Evolutionary conservation across 306 rosid genomes (phyloP), one percentile per base, ranked within the genome.

Genomic region (Calophaca sinica): DNA sequence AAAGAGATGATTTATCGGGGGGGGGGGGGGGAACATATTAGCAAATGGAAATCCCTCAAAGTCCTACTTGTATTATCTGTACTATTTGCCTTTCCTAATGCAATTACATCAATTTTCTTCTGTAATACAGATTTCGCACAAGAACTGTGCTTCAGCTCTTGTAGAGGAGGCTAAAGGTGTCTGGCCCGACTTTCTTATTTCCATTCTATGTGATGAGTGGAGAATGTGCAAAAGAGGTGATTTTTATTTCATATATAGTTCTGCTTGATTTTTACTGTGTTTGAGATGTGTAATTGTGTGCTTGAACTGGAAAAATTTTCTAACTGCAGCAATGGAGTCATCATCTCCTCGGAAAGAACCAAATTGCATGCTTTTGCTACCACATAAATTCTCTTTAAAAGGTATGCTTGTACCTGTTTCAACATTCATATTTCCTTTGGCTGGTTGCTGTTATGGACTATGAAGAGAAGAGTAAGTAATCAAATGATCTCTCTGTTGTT

Each of bases 141-240:
- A 87, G 83, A 86, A 73, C 69, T 75, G 88, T 81, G 79, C 88
- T 55, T 68, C 81, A 82, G 78, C 84, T 80, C 87, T 94, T 82
- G 72, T 80, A 46, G 77, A 82, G 82, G 97, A 94, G 85, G 81
- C 79, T 80, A 91, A 78, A 75, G 97, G 97, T 75, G 61, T 81
- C 71, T 94, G 98, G 98, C 32, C 88, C 2, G 98, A 94, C 89
- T 80, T 88, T 72, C 89, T 94, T 70, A 67, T 88, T 67, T 72
- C 89, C 33, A 65, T 89, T 77, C 90, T 94, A 42, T 79, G 62
- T 73, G 91, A 91, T 51, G 96, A 94, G 81, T 94, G 98, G 97
- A 86, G 82, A 78, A 85, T 69, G 81, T 94, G 98, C 87, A 94
- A 94, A 87, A 82, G 89, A 88, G 97, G 98, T 94, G 86, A 65